A percentile compares a stretch with the other conserved stretches of the same genome.
Conservation (phyloP, 129 eudicot species). For the Centrapalus pauciflorus region DNA sequence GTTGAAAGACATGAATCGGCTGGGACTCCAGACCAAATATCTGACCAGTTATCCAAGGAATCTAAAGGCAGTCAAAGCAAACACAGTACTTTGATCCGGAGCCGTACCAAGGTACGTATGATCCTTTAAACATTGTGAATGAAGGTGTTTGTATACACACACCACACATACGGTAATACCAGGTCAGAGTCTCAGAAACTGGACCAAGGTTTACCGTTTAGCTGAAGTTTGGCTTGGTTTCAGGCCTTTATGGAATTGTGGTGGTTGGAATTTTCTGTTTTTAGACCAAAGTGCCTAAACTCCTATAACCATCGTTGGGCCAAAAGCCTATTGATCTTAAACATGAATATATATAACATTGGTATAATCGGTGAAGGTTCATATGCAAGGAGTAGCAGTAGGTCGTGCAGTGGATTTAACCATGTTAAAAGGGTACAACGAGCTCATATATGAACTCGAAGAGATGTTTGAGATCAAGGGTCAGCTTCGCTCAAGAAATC, state of each 20-base stretch:
- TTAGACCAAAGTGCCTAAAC: too few relatives aligned
- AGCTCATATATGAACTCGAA: constrained; percentile 65
- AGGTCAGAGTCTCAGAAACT: too few relatives aligned
- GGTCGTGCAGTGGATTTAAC: constrained; percentile 83
- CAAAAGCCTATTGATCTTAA: not conserved
- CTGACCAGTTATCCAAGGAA: constrained; percentile 49
- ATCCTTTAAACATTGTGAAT: not conserved
- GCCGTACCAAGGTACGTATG: constrained; percentile 72
- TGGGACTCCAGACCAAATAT: constrained; percentile 42
- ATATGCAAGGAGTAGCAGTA: constrained; percentile 85
- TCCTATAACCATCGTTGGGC: too few relatives aligned
- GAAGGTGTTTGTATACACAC: not conserved
- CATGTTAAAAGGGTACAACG: constrained; percentile 50
- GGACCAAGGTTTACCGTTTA: too few relatives aligned
- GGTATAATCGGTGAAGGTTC: constrained; percentile 44
- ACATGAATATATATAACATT: not conserved
- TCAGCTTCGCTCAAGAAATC: constrained; percentile 51
- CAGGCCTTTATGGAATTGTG: too few relatives aligned
- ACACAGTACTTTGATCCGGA: constrained; percentile 55
- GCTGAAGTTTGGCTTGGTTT: too few relatives aligned
- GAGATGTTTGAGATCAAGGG: constrained; percentile 77
- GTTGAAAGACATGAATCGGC: constrained; percentile 24
- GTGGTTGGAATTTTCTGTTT: too few relatives aligned
- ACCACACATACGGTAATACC: not conserved
- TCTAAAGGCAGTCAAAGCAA: constrained; percentile 54